Evolutionary conservation across 2,329 filamentous ascomycete species (phyloP).

Genomic region (Colletotrichum spaethianum): DNA sequence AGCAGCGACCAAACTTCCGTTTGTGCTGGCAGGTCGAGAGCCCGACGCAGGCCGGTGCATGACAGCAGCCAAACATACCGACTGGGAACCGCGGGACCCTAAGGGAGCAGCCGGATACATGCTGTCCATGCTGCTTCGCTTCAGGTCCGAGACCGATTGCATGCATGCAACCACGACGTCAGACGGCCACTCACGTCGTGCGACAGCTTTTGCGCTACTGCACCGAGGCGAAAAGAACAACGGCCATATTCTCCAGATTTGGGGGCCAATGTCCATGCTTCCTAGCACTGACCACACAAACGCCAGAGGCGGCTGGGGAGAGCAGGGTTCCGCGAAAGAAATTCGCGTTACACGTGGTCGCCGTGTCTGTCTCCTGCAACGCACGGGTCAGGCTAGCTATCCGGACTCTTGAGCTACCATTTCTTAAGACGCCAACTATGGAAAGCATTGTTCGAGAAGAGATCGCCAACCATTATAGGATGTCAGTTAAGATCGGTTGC

Average conservation of each 20-base stretch:
- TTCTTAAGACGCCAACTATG: neutral
- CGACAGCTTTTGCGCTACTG: conserved; percentile 26
- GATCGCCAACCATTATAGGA: conserved; percentile 17
- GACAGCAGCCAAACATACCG: conserved; percentile 17
- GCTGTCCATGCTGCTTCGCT: conserved; percentile 32
- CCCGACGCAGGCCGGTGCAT: conserved; percentile 19
- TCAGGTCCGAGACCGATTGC: conserved; percentile 22
- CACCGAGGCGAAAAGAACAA: conserved; percentile 36
- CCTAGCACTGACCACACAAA: conserved; percentile 8
- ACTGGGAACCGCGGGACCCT: neutral
- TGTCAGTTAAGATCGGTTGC: conserved; percentile 24
- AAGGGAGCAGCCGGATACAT: conserved; percentile 25
- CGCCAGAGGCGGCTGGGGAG: conserved; percentile 19
- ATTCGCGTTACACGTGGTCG: conserved; percentile 23
- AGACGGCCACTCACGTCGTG: conserved; percentile 23
- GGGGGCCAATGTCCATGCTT: conserved; percentile 32
- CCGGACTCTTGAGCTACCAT: conserved; percentile 10
- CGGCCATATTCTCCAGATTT: conserved; percentile 36
- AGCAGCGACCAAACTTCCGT: conserved; percentile 17
- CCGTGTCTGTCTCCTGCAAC: conserved; percentile 10
- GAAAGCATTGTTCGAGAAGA: conserved; percentile 25
- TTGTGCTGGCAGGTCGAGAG: neutral
- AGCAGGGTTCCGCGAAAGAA: conserved; percentile 17
- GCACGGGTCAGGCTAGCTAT: conserved; percentile 13
- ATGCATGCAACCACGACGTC: conserved; percentile 31